Conservation (phyloP, 768 basidiomycete species). For the Trametes gibbosa region DNA sequence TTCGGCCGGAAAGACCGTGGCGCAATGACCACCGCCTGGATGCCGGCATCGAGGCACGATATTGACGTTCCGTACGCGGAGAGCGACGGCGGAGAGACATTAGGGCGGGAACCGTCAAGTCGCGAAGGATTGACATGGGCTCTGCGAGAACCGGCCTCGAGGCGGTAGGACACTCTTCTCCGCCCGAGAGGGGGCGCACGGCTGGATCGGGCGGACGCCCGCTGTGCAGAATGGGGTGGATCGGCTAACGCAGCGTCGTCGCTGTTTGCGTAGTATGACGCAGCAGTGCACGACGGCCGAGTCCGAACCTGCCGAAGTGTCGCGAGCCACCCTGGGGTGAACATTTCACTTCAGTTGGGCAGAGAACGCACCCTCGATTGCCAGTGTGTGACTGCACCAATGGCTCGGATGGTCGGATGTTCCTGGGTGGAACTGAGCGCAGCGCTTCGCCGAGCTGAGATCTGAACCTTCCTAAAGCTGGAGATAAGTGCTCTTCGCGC, state of each 20-base stretch:
- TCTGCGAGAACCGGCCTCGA: constrained; percentile 6
- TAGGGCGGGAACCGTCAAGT: constrained; percentile 1
- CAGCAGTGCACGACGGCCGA: background rate
- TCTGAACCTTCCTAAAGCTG: constrained; percentile 1
- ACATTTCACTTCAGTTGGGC: background rate
- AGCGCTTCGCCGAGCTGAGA: background rate
- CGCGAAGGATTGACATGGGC: background rate
- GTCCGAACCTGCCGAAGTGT: background rate
- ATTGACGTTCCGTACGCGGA: background rate
- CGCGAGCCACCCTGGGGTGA: background rate
- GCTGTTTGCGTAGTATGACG: background rate
- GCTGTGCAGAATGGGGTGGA: background rate
- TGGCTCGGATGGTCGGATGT: background rate
- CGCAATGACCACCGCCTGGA: background rate
- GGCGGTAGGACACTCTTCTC: background rate
- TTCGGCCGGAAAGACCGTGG: background rate
- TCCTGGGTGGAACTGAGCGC: background rate
- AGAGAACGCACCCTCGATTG: background rate
- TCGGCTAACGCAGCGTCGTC: background rate
- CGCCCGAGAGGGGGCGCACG: background rate
- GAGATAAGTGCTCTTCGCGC: background rate
- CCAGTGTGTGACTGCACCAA: background rate
- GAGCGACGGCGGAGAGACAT: background rate
- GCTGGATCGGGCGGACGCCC: background rate
- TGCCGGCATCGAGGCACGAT: constrained; percentile 1